Percentiles rank a stretch among this genome's conserved stretches.
Conservation (phyloP, 371 early-diverging fungal genomes). For the Synchytrium microbalum region DNA sequence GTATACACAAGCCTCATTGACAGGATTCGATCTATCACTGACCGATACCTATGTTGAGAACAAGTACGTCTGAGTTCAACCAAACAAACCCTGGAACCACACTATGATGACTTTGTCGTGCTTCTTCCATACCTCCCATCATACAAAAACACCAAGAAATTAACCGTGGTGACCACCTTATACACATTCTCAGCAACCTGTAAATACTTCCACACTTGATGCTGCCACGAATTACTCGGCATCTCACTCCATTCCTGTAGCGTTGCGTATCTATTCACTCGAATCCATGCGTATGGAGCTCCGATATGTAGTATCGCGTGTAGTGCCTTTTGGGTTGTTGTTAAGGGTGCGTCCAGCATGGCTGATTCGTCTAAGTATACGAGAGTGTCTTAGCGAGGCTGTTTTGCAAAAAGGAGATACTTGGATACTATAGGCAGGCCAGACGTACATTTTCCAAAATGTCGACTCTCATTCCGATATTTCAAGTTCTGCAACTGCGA, state of each 20-base stretch:
- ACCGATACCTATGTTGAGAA: slow-evolving; percentile 49
- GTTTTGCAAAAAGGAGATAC: too few species aligned
- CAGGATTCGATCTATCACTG: slow-evolving; percentile 67
- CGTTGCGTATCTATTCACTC: too few species aligned
- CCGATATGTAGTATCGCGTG: slow-evolving; percentile 59
- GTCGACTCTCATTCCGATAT: slow-evolving; percentile 64
- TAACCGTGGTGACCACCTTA: slow-evolving; percentile 56
- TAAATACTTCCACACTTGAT: too few species aligned
- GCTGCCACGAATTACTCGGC: too few species aligned
- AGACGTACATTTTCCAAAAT: slow-evolving; percentile 50
- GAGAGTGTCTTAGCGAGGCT: too few species aligned
- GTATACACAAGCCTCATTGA: slow-evolving; percentile 75
- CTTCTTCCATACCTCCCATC: slow-evolving; percentile 57
- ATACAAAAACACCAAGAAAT: slow-evolving; percentile 75
- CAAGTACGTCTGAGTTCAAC: neutral
- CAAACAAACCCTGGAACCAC: neutral
- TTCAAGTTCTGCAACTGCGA: slow-evolving; percentile 50
- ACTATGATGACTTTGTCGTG: neutral
- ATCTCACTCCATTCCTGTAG: too few species aligned
- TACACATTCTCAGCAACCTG: slow-evolving; percentile 60
- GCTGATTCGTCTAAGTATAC: too few species aligned
- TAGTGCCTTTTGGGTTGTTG: slow-evolving; percentile 47
- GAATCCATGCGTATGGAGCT: slow-evolving; percentile 68
- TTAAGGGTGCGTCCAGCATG: slow-evolving; percentile 28
- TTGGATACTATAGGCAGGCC: too few species aligned